Evolutionary conservation across 805 yeast genomes (phyloP).

Genomic region (Kluyveromyces starmeri): DNA sequence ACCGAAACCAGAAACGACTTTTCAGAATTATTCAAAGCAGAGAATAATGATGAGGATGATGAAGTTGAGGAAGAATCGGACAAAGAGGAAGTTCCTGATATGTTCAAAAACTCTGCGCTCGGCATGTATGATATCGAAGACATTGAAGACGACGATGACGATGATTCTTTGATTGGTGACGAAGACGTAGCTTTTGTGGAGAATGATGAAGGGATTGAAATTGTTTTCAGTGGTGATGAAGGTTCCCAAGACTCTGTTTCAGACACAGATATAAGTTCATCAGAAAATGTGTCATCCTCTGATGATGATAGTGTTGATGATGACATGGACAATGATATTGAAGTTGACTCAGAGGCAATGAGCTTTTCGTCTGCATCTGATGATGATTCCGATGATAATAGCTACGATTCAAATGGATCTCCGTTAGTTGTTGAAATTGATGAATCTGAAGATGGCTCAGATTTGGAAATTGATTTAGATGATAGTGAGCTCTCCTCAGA

Average conservation of each 20-base stretch:
- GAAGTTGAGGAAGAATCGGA: constrained; percentile 49
- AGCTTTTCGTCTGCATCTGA: neutral
- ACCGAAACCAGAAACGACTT: constrained; percentile 49
- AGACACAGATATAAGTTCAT: neutral
- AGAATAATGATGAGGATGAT: constrained; percentile 48
- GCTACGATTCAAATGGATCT: constrained; percentile 6
- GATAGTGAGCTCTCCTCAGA: constrained; percentile 30
- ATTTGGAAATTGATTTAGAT: constrained; percentile 26
- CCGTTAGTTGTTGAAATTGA: constrained; percentile 16
- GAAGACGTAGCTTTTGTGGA: constrained; percentile 34
- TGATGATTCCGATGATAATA: constrained; percentile 2
- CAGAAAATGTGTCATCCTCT: constrained; percentile 9
- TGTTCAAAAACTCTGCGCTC: constrained; percentile 78
- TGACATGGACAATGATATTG: constrained; percentile 5
- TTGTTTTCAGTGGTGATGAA: constrained; percentile 27
- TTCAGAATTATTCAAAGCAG: constrained; percentile 50
- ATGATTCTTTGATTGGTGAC: constrained; percentile 39
- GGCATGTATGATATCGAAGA: constrained; percentile 91
- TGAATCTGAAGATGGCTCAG: constrained; percentile 26
- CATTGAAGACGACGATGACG: constrained; percentile 53
- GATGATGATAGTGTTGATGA: constrained; percentile 26
- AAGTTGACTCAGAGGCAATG: constrained; percentile 15
- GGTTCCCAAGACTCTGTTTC: constrained; percentile 25
- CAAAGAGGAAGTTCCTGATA: constrained; percentile 72
- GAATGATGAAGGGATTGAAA: constrained; percentile 29